Conservation (phyloP, 2,329 filamentous ascomycete genomes). For the Elsinoe fawcettii region DNA sequence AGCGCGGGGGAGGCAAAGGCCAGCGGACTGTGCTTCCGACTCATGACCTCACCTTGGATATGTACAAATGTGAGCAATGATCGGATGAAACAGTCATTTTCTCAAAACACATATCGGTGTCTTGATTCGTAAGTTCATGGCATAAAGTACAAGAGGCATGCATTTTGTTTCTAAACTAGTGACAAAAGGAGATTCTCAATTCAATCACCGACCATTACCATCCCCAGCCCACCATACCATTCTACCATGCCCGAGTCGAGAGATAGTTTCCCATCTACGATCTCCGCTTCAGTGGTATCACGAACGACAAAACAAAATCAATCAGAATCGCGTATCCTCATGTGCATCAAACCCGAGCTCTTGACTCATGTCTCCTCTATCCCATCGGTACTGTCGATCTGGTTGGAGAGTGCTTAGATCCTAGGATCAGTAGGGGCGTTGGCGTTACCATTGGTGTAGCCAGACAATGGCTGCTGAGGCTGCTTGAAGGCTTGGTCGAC, state of each 20-base stretch:
- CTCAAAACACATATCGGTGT: not conserved
- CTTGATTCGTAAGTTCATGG: not conserved
- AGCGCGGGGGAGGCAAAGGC: not conserved
- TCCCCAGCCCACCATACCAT: not conserved
- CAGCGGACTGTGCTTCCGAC: not conserved
- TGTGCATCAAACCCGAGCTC: not conserved
- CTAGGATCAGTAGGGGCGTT: not conserved
- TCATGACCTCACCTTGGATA: constrained; percentile 7
- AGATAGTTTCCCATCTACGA: not conserved
- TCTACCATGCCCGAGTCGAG: constrained; percentile 14
- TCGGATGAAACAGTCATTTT: not conserved
- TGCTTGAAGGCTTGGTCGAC: constrained; percentile 14
- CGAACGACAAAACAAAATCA: constrained; percentile 4
- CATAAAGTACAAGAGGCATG: not conserved
- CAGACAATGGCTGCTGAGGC: not conserved
- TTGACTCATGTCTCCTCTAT: not conserved
- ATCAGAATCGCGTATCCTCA: constrained; percentile 5
- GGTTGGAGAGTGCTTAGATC: not conserved
- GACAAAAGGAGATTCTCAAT: not conserved
- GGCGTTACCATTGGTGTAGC: not conserved
- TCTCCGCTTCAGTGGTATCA: constrained; percentile 13
- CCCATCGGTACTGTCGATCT: not conserved
- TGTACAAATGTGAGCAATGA: constrained; percentile 1
- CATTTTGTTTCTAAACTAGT: not conserved
- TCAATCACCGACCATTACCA: not conserved